A percentile compares a stretch with the other conserved stretches of the same genome.
Conservation (phyloP, 768 basidiomycete species). For the Rhizopogon rudus region DNA sequence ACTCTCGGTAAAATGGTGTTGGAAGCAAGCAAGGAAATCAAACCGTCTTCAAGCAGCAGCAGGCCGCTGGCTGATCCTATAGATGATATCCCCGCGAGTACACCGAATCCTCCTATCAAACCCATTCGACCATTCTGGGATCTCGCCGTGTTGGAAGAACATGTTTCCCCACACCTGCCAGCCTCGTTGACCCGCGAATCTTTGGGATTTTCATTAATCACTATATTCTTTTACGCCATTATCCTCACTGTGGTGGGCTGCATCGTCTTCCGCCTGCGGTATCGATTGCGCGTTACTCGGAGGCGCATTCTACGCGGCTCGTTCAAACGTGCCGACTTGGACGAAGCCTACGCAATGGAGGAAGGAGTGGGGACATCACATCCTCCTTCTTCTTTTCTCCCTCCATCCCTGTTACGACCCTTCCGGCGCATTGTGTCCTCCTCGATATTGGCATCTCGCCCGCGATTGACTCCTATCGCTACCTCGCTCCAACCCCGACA, state of each 20-base stretch:
- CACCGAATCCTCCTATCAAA: conserved; percentile 44
- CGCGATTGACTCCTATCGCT: conserved; percentile 18
- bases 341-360: conserved; percentile 39
- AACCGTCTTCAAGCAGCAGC: conserved; percentile 37
- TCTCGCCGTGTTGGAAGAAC: conserved; percentile 57
- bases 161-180: conserved; percentile 63
- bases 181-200: conserved; percentile 54
- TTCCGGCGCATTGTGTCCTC: conserved; percentile 22
- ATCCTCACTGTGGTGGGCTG: conserved; percentile 38
- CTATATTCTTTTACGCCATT: conserved; percentile 52
- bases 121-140: conserved; percentile 63
- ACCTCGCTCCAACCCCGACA: conserved; percentile 1
- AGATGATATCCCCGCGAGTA: conserved; percentile 53
- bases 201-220: conserved; percentile 68
- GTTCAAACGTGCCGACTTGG: conserved; percentile 24
- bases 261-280: conserved; percentile 53
- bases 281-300: conserved; percentile 41
- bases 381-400: conserved; percentile 15
- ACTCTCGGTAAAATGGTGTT: conserved; percentile 99
- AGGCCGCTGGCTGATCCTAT: conserved; percentile 71
- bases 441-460: conserved; percentile 12
- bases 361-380: conserved; percentile 29
- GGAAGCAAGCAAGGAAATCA: conserved; percentile 88
- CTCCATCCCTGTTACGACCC: conserved; percentile 22
- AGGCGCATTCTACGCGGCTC: conserved; percentile 40